A percentile compares a stretch with the other conserved stretches of the same genome.
These are phyloP conservation scores for Diaporthe batatas DNA, from an alignment of 2,329 filamentous ascomycete species.

Conservation along the genomic window DNA sequence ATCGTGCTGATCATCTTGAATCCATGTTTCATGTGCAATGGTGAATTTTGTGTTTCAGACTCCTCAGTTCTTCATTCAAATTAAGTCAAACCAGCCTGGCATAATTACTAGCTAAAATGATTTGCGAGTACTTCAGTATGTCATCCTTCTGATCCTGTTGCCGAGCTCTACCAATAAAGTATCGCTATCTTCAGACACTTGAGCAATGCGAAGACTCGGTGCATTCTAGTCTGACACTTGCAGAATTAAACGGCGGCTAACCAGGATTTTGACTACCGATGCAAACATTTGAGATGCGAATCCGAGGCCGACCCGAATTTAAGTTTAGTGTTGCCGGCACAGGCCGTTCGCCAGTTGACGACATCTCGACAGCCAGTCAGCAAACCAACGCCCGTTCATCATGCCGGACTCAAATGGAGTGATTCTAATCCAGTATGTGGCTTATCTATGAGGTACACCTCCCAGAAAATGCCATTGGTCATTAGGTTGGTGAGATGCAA, in stretches of 20 bases:
- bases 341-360: neutral
- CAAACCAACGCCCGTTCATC: neutral
- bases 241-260: neutral
- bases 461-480: neutral
- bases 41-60: neutral
- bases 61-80: too few relatives aligned
- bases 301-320: neutral
- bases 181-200: neutral
- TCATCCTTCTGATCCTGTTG: neutral
- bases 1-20: neutral
- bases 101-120: too few relatives aligned
- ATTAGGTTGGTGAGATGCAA: neutral
- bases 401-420: neutral
- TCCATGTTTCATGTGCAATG: too few relatives aligned
- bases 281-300: neutral
- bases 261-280: neutral
- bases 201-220: neutral
- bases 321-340: slow-evolving; percentile 2
- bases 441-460: neutral
- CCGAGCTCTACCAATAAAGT: neutral
- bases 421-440: too few relatives aligned
- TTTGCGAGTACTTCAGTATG: too few relatives aligned
- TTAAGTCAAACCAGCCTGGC: too few relatives aligned
- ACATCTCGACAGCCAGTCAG: slow-evolving; percentile 7
- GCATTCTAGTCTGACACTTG: too few relatives aligned